Evolutionary conservation across 495 filamentous ascomycete genomes (phyloP), one percentile per base, ranked within the genome.

Genomic region (Tuber magnatum): DNA sequence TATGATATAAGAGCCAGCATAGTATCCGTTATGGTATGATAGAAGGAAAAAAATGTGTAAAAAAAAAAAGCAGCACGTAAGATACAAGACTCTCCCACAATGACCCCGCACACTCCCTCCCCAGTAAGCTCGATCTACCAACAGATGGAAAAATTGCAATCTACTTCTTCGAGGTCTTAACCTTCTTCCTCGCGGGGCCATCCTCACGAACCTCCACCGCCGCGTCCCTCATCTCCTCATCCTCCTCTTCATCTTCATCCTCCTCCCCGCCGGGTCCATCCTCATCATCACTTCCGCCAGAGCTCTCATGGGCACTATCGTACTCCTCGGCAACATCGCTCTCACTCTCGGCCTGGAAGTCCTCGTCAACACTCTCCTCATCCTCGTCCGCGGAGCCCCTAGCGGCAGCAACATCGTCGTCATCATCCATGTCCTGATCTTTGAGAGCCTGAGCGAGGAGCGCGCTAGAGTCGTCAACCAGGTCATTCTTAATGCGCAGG

Each of bases 271-370:
- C 69, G 12, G 77, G 76, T 2, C 84, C 89, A 75, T 91, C 90
- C 48, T 89, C 91, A n/a, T 84, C 89, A 68, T 86, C 88, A 71
- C 88, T 89, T 38, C 88, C 89, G 1, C 92, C 93, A 73, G 90
- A 92, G 81, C 92, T 97, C 84, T 95, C 91, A 80, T 97, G 94
- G 42, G 88, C 90, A 68, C 90, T 92, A 84, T 99, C 96, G 77
- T 90, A 99, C 83, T 99, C 96, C 85, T 99, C 96, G 1, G 94
- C 96, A 0, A 97, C 93, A 76, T 99, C 96, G 32, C 91, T 94
- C 76, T 99, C 96, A 2, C 90, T 92, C 69, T 94, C 92, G 28
- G 91, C 92, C 76, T 91, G 89, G 88, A 99, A 99, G 84, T 99
- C 96, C 80, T 99, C 96, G 80, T 99, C 96, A 35, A 93, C 81